phyloP scores from a whole-genome alignment of 768 basidiomycete genomes.

The Hypholoma fasciculare region DNA sequence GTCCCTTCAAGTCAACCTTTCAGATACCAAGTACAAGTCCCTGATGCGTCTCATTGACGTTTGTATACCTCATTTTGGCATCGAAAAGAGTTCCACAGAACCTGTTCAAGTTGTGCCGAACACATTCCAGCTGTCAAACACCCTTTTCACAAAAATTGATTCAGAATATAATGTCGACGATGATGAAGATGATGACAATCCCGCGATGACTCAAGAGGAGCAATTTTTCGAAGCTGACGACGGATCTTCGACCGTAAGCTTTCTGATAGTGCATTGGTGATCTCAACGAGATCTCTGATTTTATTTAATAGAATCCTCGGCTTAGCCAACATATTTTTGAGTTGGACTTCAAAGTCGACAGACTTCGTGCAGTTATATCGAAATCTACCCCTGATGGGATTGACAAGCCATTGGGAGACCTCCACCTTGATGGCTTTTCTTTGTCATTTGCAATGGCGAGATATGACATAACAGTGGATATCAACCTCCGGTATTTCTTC shows the following conservation, averaged over 20 bases:
- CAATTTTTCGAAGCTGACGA: conserved; percentile 76
- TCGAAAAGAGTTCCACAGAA: conserved; percentile 26
- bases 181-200: conserved; percentile 46
- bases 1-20: conserved; percentile 84
- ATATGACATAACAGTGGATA: conserved; percentile 83
- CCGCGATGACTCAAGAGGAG: conserved; percentile 39
- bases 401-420: conserved; percentile 78
- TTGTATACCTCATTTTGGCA: conserved; percentile 80
- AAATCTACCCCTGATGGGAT: conserved; percentile 59
- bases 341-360: conserved; percentile 84
- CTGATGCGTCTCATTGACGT: conserved; percentile 93
- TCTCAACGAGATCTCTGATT: neutral
- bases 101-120: conserved; percentile 27
- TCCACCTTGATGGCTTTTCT: conserved; percentile 77
- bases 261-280: neutral
- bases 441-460: conserved; percentile 75
- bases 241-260: conserved; percentile 51
- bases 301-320: conserved; percentile 34
- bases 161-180: conserved; percentile 74
- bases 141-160: conserved; percentile 52
- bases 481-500: conserved; percentile 49
- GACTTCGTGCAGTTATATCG: conserved; percentile 75
- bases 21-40: conserved; percentile 87
- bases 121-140: conserved; percentile 51
- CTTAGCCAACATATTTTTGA: conserved; percentile 70